Percentiles rank a stretch among this genome's conserved stretches.
phyloP scores from a whole-genome alignment of 352 stramenopile genomes.

The Phytophthora hybrid region DNA sequence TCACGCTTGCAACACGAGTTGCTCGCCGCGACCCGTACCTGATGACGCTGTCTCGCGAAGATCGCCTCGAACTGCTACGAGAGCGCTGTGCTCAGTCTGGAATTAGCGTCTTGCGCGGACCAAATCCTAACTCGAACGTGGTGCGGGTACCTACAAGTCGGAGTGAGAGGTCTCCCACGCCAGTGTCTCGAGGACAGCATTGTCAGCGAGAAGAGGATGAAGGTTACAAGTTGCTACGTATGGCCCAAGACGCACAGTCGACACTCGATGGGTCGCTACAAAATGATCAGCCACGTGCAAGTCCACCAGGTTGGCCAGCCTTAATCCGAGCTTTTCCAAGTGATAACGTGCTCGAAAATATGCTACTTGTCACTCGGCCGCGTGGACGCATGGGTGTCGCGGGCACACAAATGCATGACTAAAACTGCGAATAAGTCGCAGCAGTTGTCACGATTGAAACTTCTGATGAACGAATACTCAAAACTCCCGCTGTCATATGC shows the following conservation, averaged over 20 bases:
- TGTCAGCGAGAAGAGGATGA: constrained; percentile 34
- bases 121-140: too few relatives aligned
- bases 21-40: too few relatives aligned
- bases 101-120: too few relatives aligned
- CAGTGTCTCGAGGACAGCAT: constrained; percentile 5
- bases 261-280: constrained; percentile 20
- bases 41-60: too few relatives aligned
- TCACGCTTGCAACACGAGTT: too few relatives aligned
- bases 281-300: background rate
- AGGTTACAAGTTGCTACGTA: constrained; percentile 27
- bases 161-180: constrained; percentile 1
- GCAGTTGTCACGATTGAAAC: constrained; percentile 67
- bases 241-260: constrained; percentile 31
- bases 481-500: constrained; percentile 84
- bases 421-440: constrained; percentile 72
- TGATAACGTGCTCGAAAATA: constrained; percentile 52
- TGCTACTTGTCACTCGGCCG: constrained; percentile 72
- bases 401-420: constrained; percentile 77
- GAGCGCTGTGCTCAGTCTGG: too few relatives aligned
- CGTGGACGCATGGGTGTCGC: constrained; percentile 84
- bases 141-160: constrained; percentile 27
- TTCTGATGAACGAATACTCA: constrained; percentile 89
- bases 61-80: too few relatives aligned
- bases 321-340: constrained; percentile 66
- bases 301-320: constrained; percentile 25